Evolutionary conservation across 306 rosid species (phyloP), one percentile per base, ranked within the genome.

Genomic region (Lagenaria siceraria): DNA sequence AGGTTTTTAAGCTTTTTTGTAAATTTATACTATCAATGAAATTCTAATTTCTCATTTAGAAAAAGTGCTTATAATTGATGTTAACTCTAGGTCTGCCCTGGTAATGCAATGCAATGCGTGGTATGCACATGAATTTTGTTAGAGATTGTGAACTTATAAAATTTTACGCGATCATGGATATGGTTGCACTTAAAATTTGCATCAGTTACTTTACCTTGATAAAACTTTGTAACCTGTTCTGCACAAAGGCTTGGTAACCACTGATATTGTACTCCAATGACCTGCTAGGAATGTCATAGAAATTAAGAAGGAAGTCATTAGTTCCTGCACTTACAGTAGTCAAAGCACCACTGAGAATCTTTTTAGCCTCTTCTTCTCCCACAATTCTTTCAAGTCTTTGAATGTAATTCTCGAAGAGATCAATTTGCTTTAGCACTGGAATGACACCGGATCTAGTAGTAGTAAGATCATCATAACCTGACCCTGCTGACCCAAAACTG

Each of bases 231-330:
- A 87, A 81, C 74, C 65, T 86, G 11, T 72, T 48, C 59, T 75
- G 94, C 33, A 87, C 42, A 88, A 76, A 90, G 69, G 86, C 91
- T 65, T 93, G 92, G 80, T 89, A 89, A 29, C 33, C 85, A 77
- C 73, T 55, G 7, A 86, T 69, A 70, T 81, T 77, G 79, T 82
- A 87, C 85, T 85, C 75, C 11, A 70, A 17, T 27, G 66, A 81
- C 80, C 93, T 88, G 31, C 61, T 77, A 68, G 92, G 89, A 12
- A 86, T 1, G 79, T 81, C 88, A 54, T 87, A 90, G 76, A 75
- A 86, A 31, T 86, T 87, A 54, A 90, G 13, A 53, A 35, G 22
- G n/a, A 92, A 64, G 79, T 92, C 98, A 81, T 92, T 92, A 70
- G 82, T 54, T 53, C 95, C 92, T 53, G 85, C 87, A 88, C 93